Evolutionary conservation across 1,139 yeast species (phyloP).

Genomic region (Protomyces inouyei): DNA sequence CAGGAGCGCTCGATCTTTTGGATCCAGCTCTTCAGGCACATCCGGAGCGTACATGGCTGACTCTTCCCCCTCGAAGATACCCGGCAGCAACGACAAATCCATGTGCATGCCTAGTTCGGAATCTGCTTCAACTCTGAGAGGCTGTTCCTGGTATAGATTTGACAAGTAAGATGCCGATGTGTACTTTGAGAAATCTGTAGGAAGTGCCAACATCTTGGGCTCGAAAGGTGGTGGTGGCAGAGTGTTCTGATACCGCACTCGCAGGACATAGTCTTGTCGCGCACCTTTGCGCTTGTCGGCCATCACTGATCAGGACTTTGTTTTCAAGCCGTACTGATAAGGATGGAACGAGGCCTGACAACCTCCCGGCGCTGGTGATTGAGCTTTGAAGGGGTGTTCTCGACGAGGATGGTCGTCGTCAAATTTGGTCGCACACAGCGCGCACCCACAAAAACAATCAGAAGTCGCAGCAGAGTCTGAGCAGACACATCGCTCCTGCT

Average conservation of each 20-base stretch:
- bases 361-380: too few relatives aligned
- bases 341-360: too few relatives aligned
- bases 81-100: constrained; percentile 64
- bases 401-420: too few relatives aligned
- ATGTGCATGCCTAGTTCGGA: constrained; percentile 77
- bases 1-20: constrained; percentile 68
- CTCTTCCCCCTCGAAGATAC: constrained; percentile 62
- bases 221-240: constrained; percentile 92
- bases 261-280: constrained; percentile 80
- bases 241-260: constrained; percentile 76
- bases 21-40: constrained; percentile 49
- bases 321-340: too few relatives aligned
- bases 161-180: constrained; percentile 62
- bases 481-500: too few relatives aligned
- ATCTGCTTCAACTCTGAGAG: constrained; percentile 59
- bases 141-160: constrained; percentile 71
- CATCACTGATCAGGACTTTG: not conserved
- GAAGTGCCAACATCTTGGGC: constrained; percentile 67
- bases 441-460: too few relatives aligned
- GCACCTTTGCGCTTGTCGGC: constrained; percentile 17
- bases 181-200: constrained; percentile 45
- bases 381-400: too few relatives aligned
- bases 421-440: too few relatives aligned
- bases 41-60: constrained; percentile 42
- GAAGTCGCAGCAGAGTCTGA: too few relatives aligned